Evolutionary conservation across 768 basidiomycete species (phyloP).

Genomic region (Stropharia rugosoannulata): DNA sequence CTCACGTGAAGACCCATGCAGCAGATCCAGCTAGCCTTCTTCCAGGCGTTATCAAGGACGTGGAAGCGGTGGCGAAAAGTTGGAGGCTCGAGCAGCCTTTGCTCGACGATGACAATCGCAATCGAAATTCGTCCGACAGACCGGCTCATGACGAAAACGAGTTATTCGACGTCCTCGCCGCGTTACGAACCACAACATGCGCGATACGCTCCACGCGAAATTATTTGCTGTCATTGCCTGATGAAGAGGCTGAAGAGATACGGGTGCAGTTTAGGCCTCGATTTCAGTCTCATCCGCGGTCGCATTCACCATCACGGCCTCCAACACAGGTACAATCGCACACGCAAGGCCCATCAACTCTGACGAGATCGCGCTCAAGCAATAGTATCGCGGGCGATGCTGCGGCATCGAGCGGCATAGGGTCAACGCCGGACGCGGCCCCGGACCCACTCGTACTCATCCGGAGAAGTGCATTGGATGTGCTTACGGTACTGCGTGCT

Average conservation of each 20-base stretch:
- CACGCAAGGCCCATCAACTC: no score
- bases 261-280: slow-evolving; percentile 59
- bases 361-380: slow-evolving; percentile 14
- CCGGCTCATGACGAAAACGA: slow-evolving; percentile 4
- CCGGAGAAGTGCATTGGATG: slow-evolving; percentile 78
- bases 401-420: slow-evolving; percentile 9
- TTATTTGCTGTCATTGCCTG: slow-evolving; percentile 79
- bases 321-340: no score
- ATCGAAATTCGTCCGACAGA: slow-evolving; percentile 8
- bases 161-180: slow-evolving; percentile 59
- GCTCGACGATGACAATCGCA: neutral
- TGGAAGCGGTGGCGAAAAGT: slow-evolving; percentile 56
- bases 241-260: slow-evolving; percentile 61
- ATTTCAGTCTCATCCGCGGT: slow-evolving; percentile 28
- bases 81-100: slow-evolving; percentile 48
- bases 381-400: neutral
- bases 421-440: slow-evolving; percentile 18
- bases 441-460: slow-evolving; percentile 68
- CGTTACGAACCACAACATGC: slow-evolving; percentile 77
- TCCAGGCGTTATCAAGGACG: slow-evolving; percentile 76
- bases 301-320: no score
- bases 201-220: slow-evolving; percentile 83
- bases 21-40: slow-evolving; percentile 77
- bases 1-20: slow-evolving; percentile 63
- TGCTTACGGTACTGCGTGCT: slow-evolving; percentile 74